A percentile compares a stretch with the other conserved stretches of the same genome.
Conservation (phyloP, 1,139 yeast species). For the Lodderomyces orthopsilosis region DNA sequence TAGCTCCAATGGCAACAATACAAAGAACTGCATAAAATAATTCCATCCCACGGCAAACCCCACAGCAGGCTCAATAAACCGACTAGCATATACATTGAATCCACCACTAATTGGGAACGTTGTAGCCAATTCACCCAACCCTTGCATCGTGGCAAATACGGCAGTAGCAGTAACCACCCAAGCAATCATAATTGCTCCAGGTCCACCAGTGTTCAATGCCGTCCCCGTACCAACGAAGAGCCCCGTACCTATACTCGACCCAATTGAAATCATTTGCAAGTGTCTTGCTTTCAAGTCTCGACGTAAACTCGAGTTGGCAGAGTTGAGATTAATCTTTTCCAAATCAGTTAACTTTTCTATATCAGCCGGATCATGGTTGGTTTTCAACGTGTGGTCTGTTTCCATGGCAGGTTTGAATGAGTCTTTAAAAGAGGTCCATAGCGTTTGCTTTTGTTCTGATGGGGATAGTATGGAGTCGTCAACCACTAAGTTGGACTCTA, state of each 20-base stretch:
- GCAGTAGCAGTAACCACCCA: slow-evolving; percentile 31
- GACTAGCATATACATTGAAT: slow-evolving; percentile 37
- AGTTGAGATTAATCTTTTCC: slow-evolving; percentile 33
- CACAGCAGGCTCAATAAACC: slow-evolving; percentile 39
- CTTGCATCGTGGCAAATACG: slow-evolving; percentile 37
- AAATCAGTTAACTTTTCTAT: slow-evolving; percentile 28
- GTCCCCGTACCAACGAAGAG: slow-evolving; percentile 32
- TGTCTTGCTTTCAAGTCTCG: slow-evolving; percentile 35
- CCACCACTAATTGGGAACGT: slow-evolving; percentile 42
- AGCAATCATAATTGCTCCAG: slow-evolving; percentile 62
- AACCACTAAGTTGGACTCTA: not conserved
- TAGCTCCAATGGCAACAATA: slow-evolving; percentile 32
- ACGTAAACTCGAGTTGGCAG: slow-evolving; percentile 40
- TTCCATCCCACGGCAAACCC: slow-evolving; percentile 48
- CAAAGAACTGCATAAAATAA: slow-evolving; percentile 40
- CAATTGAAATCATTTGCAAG: slow-evolving; percentile 70
- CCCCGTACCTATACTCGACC: slow-evolving; percentile 74
- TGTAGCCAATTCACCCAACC: slow-evolving; percentile 38
- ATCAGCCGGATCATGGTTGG: slow-evolving; percentile 15
- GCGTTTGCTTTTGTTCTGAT: slow-evolving; percentile 8
- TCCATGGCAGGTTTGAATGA: slow-evolving; percentile 35
- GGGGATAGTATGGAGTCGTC: not conserved
- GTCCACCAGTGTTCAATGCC: slow-evolving; percentile 56
- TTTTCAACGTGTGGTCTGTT: slow-evolving; percentile 3
- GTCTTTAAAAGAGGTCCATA: slow-evolving; percentile 29